Base-by-base conservation (phyloP, 768 basidiomycete genomes). In the Termitomyces sp. region DNA sequence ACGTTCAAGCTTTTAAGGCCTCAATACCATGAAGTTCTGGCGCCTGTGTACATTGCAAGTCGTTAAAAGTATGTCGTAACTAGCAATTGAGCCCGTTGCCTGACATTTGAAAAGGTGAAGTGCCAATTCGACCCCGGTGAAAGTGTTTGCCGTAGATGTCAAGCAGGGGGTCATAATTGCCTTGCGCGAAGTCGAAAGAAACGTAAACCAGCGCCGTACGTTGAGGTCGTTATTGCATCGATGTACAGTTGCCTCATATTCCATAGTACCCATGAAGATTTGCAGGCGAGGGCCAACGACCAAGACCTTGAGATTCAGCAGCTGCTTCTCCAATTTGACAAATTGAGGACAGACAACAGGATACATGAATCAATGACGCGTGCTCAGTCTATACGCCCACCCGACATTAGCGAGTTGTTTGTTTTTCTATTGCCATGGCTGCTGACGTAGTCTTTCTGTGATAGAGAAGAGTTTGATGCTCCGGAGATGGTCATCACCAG, bases 1-100 rank as follows among this genome's bases (percentile, higher is more conserved):
- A 27, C 41, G 27, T 32, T n/a, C 36, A 7, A 36, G 9, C 22
- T 39, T 24, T 32, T 16, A 42, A 10, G 53, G 12, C n/a, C 42
- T 46, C 34, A 26, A 50, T 39, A 18, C 32, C 31, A 20, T 4
- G 16, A 47, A 82, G 82, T 34, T 71, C 76, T 53, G 78, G 80
- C 26, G 82, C 81, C 31, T 83, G 82, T 66, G 76, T 79, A 27
- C 79, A 83, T 57, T 84, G 82, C 68, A 83, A 84, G 67, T 79
- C 79, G 6, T 72, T 83, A 44, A 84, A 83, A 68, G 82, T 80
- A 49, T 46, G 69, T 62, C 27, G 48, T 55, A 8, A 46, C 1
- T 16, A 16, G 2, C 26, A 22, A 46, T 27, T 6, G 14, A 46
- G 37, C 26, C 16, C 27, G 8, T 29, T 24, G 3, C 18, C 39